Percentiles rank a stretch among this genome's conserved stretches.
Evolutionary conservation across 139 green algal genomes (phyloP).

Genomic region (Microglena sp.): DNA sequence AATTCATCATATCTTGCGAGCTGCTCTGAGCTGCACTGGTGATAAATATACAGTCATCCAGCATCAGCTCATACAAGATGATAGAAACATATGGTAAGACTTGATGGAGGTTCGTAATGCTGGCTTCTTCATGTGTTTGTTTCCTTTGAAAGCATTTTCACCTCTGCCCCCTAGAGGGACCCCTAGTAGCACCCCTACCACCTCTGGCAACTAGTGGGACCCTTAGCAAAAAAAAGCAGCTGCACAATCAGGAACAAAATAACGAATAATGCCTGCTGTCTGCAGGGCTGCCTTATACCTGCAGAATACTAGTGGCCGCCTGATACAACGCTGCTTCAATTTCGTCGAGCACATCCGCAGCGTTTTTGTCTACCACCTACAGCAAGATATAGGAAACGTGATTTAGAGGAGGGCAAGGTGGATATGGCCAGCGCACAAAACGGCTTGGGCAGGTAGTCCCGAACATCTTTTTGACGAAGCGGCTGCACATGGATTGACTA

Average conservation of each 20-base stretch:
- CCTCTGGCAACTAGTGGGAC: slow-evolving; percentile 11
- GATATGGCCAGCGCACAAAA: too few species aligned
- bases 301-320: slow-evolving; percentile 51
- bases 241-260: not conserved
- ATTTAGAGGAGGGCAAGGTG: too few species aligned
- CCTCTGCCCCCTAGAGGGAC: too few species aligned
- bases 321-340: slow-evolving; percentile 62
- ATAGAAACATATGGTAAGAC: not conserved
- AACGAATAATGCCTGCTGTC: not conserved
- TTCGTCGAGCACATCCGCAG: slow-evolving; percentile 62
- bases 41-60: too few species aligned
- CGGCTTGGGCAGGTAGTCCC: too few species aligned
- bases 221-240: slow-evolving; percentile 25
- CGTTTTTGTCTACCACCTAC: slow-evolving; percentile 76
- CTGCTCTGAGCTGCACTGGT: too few species aligned
- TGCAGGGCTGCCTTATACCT: slow-evolving; percentile 7
- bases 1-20: too few species aligned
- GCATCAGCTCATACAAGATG: slow-evolving; percentile 2
- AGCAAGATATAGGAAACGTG: too few species aligned
- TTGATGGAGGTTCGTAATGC: not conserved
- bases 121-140: not conserved
- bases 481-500: too few species aligned
- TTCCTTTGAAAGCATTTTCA: too few species aligned
- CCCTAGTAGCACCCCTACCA: not conserved
- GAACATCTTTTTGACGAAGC: too few species aligned